Evolutionary conservation across 148 eudicot species (phyloP), one percentile per base, ranked within the genome.

Genomic region (Suaeda aralocaspica): DNA sequence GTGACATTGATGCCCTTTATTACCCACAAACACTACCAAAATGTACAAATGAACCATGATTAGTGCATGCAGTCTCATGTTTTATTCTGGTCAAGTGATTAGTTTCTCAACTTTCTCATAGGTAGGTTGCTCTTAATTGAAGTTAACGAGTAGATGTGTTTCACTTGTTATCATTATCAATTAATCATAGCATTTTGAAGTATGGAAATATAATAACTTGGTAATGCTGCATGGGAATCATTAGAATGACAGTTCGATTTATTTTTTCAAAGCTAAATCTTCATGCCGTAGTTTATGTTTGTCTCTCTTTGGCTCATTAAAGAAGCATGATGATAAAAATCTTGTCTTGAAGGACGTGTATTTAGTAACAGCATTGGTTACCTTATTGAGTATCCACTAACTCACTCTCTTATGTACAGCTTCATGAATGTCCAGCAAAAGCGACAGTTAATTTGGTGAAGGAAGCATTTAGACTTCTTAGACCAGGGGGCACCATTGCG

Each of bases 401-500:
- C 55, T 59, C 46, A 29, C 65, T 49, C 52, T 50, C 4, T 24
- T 71, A 3, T 34, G 63, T 72, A 67, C 86, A 93, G 98, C 79
- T 93, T 81, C 98, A 93, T 60, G 98, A 93, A 71, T 93, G 98
- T 77, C 98, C 98, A 33, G 82, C 88, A 60, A 82, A 70, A 77
- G 96, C 95, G 39, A 90, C 86, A 52, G 78, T 79, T 34, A 90
- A 90, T 74, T 76, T 93, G 80, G 89, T 87, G 64, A 87, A 80
- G 78, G 98, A 93, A 84, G 86, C 92, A 53, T 90, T 82, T 72
- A 84, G 98, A 78, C 84, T 93, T 75, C 95, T 93, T 53, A 84
- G 89, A 75, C 96, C 98, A 66, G 96, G 98, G 33, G 98, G 98
- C 58, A 93, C 98, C 73, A 65, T 93, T 68, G 92, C 89, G 31